A percentile compares a stretch with the other conserved stretches of the same genome.
These are phyloP conservation scores for Brettanomyces anomalus DNA, from an alignment of 805 yeast genomes.

Conservation along the genomic window DNA sequence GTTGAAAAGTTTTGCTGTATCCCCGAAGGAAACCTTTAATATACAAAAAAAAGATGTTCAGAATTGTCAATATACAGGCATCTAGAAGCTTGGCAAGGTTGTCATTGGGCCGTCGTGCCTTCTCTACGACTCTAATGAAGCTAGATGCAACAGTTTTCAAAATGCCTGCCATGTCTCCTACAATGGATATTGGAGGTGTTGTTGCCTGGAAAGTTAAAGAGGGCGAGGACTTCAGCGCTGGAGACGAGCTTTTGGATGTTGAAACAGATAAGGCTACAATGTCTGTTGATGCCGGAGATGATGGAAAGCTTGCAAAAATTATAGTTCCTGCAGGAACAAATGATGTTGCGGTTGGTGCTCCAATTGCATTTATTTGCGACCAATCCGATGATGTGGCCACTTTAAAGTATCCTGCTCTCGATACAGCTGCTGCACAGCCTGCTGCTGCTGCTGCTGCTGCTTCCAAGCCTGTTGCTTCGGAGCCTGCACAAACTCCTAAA, in stretches of 20 bases:
- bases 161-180: slow-evolving; percentile 99
- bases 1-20: no score
- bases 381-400: slow-evolving; percentile 70
- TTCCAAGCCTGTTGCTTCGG: slow-evolving; percentile 13
- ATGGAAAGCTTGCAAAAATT: slow-evolving; percentile 81
- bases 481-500: slow-evolving; percentile 13
- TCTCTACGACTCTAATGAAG: background rate
- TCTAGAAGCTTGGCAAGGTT: background rate
- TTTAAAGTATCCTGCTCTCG: slow-evolving; percentile 48
- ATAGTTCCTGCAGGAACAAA: slow-evolving; percentile 62
- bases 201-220: slow-evolving; percentile 82
- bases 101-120: slow-evolving; percentile 1
- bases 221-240: slow-evolving; percentile 66
- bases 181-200: slow-evolving; percentile 94
- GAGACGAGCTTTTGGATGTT: slow-evolving; percentile 77
- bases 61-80: background rate
- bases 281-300: slow-evolving; percentile 85
- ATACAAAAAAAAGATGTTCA: background rate
- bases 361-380: slow-evolving; percentile 87
- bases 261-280: slow-evolving; percentile 82
- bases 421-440: slow-evolving; percentile 12
- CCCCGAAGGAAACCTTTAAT: no score
- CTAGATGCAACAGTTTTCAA: slow-evolving; percentile 44
- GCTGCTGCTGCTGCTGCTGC: slow-evolving; percentile 11
- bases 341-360: slow-evolving; percentile 75